A percentile compares a stretch with the other conserved stretches of the same genome.
phyloP scores from a whole-genome alignment of 1,284 basidiomycete species.

The Sutorius eximius region DNA sequence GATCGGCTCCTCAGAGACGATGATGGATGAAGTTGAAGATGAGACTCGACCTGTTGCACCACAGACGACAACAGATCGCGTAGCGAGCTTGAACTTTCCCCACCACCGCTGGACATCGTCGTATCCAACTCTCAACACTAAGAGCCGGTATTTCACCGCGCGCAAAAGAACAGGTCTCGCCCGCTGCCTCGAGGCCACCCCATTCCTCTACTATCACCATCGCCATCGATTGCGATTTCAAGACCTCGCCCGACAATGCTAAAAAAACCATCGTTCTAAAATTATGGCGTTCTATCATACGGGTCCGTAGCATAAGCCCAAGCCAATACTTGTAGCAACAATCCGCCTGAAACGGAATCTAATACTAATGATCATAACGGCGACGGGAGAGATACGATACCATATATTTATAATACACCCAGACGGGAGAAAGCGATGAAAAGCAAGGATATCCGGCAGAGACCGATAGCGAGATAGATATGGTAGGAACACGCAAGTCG shows the following conservation, averaged over 20 bases:
- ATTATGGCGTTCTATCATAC: conserved; percentile 20
- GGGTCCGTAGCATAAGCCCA: conserved; percentile 4
- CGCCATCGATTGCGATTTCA: conserved; percentile 1
- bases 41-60: conserved; percentile 29
- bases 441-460: neutral
- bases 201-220: neutral
- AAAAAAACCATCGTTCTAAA: neutral
- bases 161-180: neutral
- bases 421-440: neutral
- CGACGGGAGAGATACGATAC: neutral
- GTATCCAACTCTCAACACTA: neutral
- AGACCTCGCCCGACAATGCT: neutral
- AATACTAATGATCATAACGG: neutral
- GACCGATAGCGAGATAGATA: neutral
- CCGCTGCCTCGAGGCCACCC: conserved; percentile 13
- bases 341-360: neutral
- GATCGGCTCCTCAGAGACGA: neutral
- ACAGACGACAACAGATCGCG: conserved; percentile 25
- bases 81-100: neutral
- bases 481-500: neutral
- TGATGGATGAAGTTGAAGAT: conserved; percentile 16
- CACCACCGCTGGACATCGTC: neutral
- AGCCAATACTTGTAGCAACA: neutral
- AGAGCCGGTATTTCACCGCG: neutral
- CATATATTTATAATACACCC: conserved; percentile 10